phyloP scores from a whole-genome alignment of 1,284 basidiomycete species.

The Trametes sp. region DNA sequence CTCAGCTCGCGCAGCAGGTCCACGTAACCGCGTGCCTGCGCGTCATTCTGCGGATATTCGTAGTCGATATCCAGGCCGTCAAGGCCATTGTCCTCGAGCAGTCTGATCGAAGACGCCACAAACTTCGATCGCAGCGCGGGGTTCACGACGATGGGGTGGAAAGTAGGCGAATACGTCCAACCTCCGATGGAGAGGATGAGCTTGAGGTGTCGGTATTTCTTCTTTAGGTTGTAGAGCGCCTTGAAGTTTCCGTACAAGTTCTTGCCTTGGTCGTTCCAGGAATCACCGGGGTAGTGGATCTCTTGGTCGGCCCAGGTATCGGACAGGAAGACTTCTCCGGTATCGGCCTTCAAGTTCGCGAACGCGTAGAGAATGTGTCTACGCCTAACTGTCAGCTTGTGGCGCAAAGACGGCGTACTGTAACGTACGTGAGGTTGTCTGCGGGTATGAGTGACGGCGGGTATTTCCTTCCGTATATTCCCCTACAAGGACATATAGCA shows the following conservation, averaged over 20 bases:
- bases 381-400: constrained; percentile 20
- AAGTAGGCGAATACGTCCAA: constrained; percentile 86
- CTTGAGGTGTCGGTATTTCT: constrained; percentile 86
- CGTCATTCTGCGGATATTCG: constrained; percentile 80
- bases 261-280: constrained; percentile 85
- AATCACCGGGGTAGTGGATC: constrained; percentile 86
- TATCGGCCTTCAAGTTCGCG: constrained; percentile 83
- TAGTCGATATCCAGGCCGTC: constrained; percentile 86
- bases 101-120: constrained; percentile 76
- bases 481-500: constrained; percentile 61
- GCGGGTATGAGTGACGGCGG: constrained; percentile 83
- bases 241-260: constrained; percentile 97
- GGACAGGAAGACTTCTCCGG: constrained; percentile 87
- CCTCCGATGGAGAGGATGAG: constrained; percentile 89
- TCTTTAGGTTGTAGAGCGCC: constrained; percentile 90
- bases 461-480: constrained; percentile 93
- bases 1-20: constrained; percentile 76
- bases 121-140: constrained; percentile 74
- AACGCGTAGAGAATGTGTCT: constrained; percentile 91
- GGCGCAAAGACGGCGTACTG: neutral
- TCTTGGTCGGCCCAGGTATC: constrained; percentile 95
- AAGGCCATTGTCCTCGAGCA: constrained; percentile 77
- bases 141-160: constrained; percentile 79
- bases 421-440: constrained; percentile 83
- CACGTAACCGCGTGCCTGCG: constrained; percentile 78